Conservation (phyloP, 306 rosid species). For the Vigna trinervia region DNA sequence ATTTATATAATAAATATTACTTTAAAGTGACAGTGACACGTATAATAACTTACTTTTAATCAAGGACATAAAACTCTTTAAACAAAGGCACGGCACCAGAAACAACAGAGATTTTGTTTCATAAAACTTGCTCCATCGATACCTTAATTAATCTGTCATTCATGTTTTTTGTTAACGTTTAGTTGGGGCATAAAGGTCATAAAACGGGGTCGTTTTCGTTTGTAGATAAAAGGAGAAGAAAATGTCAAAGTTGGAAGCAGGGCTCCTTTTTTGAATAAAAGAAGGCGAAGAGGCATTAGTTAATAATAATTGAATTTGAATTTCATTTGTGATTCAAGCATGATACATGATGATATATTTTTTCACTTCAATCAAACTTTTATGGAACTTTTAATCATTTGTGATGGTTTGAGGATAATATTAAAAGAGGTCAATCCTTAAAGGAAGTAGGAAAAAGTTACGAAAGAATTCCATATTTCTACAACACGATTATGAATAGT, state of each 20-base stretch:
- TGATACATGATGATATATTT: background rate
- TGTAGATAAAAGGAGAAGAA: background rate
- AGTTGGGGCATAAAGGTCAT: background rate
- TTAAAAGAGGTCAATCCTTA: background rate
- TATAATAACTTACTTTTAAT: background rate
- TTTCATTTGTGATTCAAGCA: background rate
- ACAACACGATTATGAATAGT: background rate
- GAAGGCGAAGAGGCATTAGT: background rate
- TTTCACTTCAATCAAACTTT: constrained; percentile 17
- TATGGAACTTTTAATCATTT: background rate
- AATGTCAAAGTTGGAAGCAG: background rate
- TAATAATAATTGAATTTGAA: background rate
- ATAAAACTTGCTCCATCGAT: background rate
- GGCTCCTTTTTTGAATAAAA: background rate
- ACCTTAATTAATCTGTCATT: background rate
- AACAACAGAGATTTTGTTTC: constrained; percentile 1
- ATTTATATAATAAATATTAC: background rate
- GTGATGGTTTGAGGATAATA: background rate
- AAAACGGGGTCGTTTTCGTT: background rate
- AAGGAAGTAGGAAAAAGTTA: background rate
- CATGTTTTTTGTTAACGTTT: background rate
- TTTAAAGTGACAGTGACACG: background rate
- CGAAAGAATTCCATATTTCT: background rate
- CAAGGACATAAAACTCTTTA: background rate
- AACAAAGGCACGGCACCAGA: background rate